Conservation (phyloP, 352 stramenopile species). For the Phytophthora syringae region DNA sequence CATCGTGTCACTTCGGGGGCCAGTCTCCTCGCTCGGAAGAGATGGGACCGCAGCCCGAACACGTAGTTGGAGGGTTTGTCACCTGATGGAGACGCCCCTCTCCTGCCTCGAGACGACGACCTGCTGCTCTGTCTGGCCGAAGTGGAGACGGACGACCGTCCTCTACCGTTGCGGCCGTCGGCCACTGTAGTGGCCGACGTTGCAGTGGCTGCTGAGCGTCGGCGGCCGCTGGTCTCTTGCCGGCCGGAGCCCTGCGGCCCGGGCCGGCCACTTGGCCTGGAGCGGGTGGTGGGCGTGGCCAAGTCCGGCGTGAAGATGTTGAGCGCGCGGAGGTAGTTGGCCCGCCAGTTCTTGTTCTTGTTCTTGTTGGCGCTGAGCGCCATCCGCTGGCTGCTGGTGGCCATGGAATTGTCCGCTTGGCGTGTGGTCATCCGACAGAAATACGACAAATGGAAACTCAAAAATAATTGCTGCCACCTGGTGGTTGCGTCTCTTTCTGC, state of each 20-base stretch:
- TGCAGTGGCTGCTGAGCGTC: neutral
- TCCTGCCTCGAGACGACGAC: slow-evolving; percentile 23
- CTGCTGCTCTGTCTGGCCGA: slow-evolving; percentile 25
- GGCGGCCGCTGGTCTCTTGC: too few species aligned
- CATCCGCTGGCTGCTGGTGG: slow-evolving; percentile 29
- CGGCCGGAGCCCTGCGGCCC: too few species aligned
- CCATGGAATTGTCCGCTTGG: slow-evolving; percentile 19
- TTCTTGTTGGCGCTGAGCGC: slow-evolving; percentile 38
- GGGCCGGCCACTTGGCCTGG: too few species aligned
- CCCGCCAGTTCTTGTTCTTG: slow-evolving; percentile 79
- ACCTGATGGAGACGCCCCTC: slow-evolving; percentile 16
- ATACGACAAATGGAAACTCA: too few species aligned
- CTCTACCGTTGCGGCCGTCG: slow-evolving; percentile 14
- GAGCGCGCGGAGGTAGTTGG: slow-evolving; percentile 79
- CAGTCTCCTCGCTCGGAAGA: slow-evolving; percentile 36
- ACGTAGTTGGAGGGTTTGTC: slow-evolving; percentile 36
- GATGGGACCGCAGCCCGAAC: slow-evolving; percentile 42
- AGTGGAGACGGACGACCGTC: slow-evolving; percentile 7
- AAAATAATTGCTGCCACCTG: slow-evolving; percentile 29
- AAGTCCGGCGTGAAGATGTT: slow-evolving; percentile 73
- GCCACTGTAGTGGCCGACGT: slow-evolving; percentile 12
- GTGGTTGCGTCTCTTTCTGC: slow-evolving; percentile 12
- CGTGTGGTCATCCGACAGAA: slow-evolving; percentile 20
- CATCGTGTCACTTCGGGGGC: slow-evolving; percentile 26
- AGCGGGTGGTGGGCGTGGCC: slow-evolving; percentile 23